phyloP scores from a whole-genome alignment of 345 rosid genomes.

The Gynandropsis gynandra region DNA sequence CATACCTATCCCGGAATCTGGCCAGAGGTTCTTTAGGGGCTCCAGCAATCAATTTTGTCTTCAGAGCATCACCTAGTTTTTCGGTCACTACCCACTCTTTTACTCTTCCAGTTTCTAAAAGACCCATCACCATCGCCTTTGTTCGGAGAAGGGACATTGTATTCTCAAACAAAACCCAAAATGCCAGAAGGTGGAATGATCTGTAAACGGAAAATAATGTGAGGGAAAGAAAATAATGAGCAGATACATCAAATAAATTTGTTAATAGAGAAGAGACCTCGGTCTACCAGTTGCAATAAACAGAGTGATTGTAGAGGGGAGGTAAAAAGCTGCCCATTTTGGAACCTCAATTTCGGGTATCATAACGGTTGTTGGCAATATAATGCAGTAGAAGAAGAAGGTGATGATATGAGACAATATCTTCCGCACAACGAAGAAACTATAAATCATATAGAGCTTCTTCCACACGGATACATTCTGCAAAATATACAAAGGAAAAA shows the following conservation, averaged over 20 bases:
- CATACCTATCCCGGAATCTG: constrained; percentile 60
- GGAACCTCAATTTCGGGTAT: constrained; percentile 42
- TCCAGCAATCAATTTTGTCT: constrained; percentile 37
- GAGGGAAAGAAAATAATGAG: neutral
- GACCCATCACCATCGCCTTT: constrained; percentile 44
- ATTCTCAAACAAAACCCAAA: constrained; percentile 50
- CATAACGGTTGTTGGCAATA: constrained; percentile 41
- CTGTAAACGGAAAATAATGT: constrained; percentile 15
- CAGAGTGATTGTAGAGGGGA: constrained; percentile 45
- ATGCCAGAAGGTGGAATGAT: constrained; percentile 45
- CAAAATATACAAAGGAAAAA: neutral
- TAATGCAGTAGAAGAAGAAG: constrained; percentile 48
- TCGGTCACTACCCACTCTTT: constrained; percentile 70
- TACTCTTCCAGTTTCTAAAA: constrained; percentile 42
- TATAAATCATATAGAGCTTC: constrained; percentile 42
- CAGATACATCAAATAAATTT: neutral
- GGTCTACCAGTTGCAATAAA: constrained; percentile 41
- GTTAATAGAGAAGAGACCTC: constrained; percentile 26
- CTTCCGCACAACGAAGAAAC: constrained; percentile 47
- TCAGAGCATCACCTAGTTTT: constrained; percentile 70
- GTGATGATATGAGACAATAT: constrained; percentile 39
- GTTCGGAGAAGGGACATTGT: constrained; percentile 44
- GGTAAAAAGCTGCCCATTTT: constrained; percentile 40
- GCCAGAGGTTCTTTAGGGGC: constrained; percentile 36
- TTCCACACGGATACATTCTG: constrained; percentile 44